Base-by-base conservation (phyloP, 345 rosid species). In the Aquilaria sinensis region DNA sequence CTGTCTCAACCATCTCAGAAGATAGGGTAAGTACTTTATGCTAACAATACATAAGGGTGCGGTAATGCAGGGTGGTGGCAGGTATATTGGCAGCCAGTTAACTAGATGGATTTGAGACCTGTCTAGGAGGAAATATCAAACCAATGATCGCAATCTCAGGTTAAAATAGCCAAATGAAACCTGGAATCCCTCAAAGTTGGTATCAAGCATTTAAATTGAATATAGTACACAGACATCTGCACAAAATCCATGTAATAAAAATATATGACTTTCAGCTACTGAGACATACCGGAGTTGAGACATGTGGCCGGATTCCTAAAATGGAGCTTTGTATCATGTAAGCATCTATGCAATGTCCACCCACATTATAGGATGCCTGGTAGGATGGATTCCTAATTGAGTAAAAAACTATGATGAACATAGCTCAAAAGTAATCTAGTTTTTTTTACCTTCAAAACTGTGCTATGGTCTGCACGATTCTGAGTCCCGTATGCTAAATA, bases 291-390 rank as follows among this genome's bases (percentile, higher is more conserved):
- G 80, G 91, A 65, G 78, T 74, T 62, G 96, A 71, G 66, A 74
- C 74, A 61, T 80, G 84, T 10, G 96, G 82, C 23, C 82, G 81
- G 63, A 88, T 81, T 69, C 93, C 91, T 66, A 91, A 70, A 74
- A 91, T 84, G 9, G 85, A 81, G 74, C 72, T 85, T 51, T 88
- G 89, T 59, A 91, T 84, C 48, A 67, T 54, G 56, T 69, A 80
- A 31, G 97, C 91, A 61, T 81, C 81, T 60, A 88, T 65, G 57
- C 72, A 67, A 15, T 77, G 78, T 59, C 96, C 97, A 31, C 97
- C 96, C 63, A 91, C 76, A 61, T 85, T 84, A 58, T 86, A 91
- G 71, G 85, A 81, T 43, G 96, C 96, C 97, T 91, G 81, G 5
- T 37, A 37, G 46, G 43, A 23, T 6, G 23, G 1, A 1, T 23